Base-by-base conservation (phyloP, 495 filamentous ascomycete genomes). In the Niebla homalea region DNA sequence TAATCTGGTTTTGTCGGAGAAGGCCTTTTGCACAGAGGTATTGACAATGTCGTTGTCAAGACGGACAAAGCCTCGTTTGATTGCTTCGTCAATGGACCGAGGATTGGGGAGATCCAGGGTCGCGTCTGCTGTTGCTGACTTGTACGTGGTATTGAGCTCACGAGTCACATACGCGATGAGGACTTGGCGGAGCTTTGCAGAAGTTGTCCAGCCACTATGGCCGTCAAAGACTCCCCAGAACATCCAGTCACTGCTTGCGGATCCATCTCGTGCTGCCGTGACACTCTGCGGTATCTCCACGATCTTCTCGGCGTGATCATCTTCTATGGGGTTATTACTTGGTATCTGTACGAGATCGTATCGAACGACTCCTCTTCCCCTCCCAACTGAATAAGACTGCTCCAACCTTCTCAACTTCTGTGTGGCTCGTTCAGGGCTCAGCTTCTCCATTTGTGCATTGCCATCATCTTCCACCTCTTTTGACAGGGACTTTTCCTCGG, bases 221-320 rank as follows among this genome's bases (percentile, higher is more conserved):
- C 92, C 92, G 62, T 99, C 92, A 67, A 94, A 99, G 12, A 99
- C 89, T 36, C 87, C 90, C 93, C 93, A 99, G 63, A 99, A 99
- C 87, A 96, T 97, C 92, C 92, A 99, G 61, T 99, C 92, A 51
- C 76, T 87, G 40, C 68, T 79, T n/a, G 70, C 46, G 5, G 69
- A 64, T 29, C 74, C 75, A 53, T 73, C 70, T 29, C 68, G 62
- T 25, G 71, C 64, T 11, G 70, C 69, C 19, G 75, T 70, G 36
- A 77, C 69, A 46, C 64, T 70, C 22, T 75, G 65, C 2, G 85
- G 81, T 12, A 95, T 76, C 67, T 98, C 88, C 37, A 97, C 85
- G 52, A 97, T 93, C 75, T 94, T 93, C 69, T 97, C 93, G 26
- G 84, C 80, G 62, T 99, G 92, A 61, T 99, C 92, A 60, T 99